Evolutionary conservation across 2,329 filamentous ascomycete species (phyloP).

Genomic region (Endoconidiophora laricicola): DNA sequence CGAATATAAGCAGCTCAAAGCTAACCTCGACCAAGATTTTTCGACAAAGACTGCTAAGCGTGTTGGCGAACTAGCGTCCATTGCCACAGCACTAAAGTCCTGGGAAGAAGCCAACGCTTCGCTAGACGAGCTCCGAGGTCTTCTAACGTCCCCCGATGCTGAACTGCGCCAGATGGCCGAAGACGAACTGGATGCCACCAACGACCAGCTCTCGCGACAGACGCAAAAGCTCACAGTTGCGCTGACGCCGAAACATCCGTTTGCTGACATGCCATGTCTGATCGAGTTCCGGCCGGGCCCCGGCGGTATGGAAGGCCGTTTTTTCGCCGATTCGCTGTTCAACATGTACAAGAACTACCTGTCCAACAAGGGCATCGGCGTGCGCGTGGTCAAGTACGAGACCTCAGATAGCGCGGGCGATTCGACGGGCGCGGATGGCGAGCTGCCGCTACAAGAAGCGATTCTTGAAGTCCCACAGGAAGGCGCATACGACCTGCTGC

Average conservation of each 20-base stretch:
- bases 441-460: conserved; percentile 65
- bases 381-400: conserved; percentile 64
- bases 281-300: conserved; percentile 85
- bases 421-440: conserved; percentile 36
- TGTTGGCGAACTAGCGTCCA: conserved; percentile 41
- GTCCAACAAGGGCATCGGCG: conserved; percentile 46
- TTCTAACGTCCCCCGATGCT: conserved; percentile 34
- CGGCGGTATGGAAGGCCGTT: conserved; percentile 75
- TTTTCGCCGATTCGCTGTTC: conserved; percentile 76
- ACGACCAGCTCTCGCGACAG: conserved; percentile 42
- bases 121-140: conserved; percentile 34
- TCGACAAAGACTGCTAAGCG: conserved; percentile 41
- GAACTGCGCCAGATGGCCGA: conserved; percentile 64
- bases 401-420: conserved; percentile 44
- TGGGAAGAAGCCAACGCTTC: conserved; percentile 39
- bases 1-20: conserved; percentile 40
- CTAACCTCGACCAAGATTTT: conserved; percentile 34
- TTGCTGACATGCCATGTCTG: conserved; percentile 76
- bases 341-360: conserved; percentile 83
- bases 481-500: conserved; percentile 66
- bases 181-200: conserved; percentile 63
- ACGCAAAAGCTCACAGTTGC: conserved; percentile 54
- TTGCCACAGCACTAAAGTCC: conserved; percentile 39
- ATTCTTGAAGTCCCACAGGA: conserved; percentile 65
- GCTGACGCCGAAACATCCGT: conserved; percentile 76